Evolutionary conservation across 2,329 filamentous ascomycete genomes (phyloP), one percentile per base, ranked within the genome.

Genomic region (Epichloe scottii): DNA sequence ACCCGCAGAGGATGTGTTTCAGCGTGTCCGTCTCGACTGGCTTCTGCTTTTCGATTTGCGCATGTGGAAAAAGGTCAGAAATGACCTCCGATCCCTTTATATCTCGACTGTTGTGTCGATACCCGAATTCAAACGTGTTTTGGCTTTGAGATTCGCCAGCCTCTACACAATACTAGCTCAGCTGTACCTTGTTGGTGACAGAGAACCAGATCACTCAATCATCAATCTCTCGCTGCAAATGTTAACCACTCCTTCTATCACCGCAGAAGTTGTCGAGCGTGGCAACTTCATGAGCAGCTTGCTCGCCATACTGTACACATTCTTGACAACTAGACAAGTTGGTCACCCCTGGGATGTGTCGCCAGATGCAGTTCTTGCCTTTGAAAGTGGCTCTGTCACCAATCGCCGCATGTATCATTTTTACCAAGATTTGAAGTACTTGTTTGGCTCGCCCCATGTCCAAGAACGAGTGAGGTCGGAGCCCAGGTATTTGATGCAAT

Each of bases 371-470:
- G 89, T 89, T 1, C 74, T 98, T 46, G 89, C 89, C 0, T 95
- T 97, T 60, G 93, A 98, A 64, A 86, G 89, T 35, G 93, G 93
- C 1, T 93, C 91, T 1, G 89, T 97, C 15, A 95, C 90, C 0
- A 98, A 98, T 65, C 78, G 93, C 46, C 82, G 93, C 35, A 89
- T 98, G 76, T 96, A 96, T 62, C 93, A 97, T 66, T 98, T 98
- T 72, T 98, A 97, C 69, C 78, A 90, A 53, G 93, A 98, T 64
- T 75, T 97, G 57, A 89, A 89, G 60, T 95, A 93, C 67, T 79
- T 98, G 0, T 87, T 97, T 55, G 82, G 85, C 41, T 94, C 90
- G 0, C 81, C 87, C 33, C 87, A 94, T 63, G 89, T 97, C 2
- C 89, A 95, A 63, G 82, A 89, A 58, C 82, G 85, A 49, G 79